A percentile compares a stretch with the other conserved stretches of the same genome.
phyloP scores from a whole-genome alignment of 495 filamentous ascomycete species.

The Penicillium cinerascens region DNA sequence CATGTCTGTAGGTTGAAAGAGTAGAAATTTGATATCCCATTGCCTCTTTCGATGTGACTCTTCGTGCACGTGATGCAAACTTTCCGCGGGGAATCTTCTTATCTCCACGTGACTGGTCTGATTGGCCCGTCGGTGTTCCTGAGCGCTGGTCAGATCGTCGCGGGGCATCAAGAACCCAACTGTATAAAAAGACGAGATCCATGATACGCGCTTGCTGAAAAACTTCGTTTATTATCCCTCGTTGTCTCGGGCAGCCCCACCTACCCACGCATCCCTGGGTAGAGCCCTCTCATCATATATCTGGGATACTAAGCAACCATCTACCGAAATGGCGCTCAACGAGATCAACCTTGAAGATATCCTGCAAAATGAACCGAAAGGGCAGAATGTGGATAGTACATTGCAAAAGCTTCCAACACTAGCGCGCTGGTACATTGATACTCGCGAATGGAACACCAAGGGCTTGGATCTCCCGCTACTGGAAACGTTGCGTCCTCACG shows the following conservation, averaged over 20 bases:
- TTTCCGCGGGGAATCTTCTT: conserved; percentile 25
- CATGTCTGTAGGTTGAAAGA: conserved; percentile 25
- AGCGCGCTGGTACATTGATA: conserved; percentile 45
- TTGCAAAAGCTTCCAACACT: conserved; percentile 19
- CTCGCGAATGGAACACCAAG: conserved; percentile 30
- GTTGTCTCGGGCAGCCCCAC: neutral
- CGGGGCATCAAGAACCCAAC: neutral
- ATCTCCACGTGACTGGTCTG: conserved; percentile 21
- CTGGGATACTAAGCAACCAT: neutral
- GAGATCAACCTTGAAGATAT: conserved; percentile 9
- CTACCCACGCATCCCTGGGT: neutral
- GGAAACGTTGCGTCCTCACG: conserved; percentile 28
- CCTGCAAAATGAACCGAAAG: neutral
- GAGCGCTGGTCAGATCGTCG: neutral
- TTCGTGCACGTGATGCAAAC: conserved; percentile 19
- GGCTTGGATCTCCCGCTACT: conserved; percentile 36
- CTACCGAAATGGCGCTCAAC: conserved; percentile 11
- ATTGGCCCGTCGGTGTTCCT: neutral
- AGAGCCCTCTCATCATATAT: neutral
- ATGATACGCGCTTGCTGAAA: neutral
- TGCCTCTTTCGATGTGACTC: conserved; percentile 20
- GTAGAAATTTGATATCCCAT: neutral
- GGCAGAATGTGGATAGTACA: neutral
- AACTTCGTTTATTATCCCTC: neutral
- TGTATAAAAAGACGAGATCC: neutral